Evolutionary conservation across 148 eudicot species (phyloP), one percentile per base, ranked within the genome.

Genomic region (Beta vulgaris): DNA sequence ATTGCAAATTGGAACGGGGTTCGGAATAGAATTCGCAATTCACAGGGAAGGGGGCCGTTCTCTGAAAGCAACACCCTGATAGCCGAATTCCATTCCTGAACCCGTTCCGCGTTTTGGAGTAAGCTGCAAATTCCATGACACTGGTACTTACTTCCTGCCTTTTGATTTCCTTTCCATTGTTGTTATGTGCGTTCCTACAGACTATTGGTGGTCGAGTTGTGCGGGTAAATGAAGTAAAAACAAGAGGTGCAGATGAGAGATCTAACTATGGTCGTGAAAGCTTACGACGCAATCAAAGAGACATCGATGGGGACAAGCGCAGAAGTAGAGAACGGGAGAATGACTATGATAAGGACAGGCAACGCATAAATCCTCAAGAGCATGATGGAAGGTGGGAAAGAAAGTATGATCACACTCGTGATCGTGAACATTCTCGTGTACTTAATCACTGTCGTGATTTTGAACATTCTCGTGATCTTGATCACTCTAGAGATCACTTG

Each of bases 131-230:
- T n/a, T n/a, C n/a, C n/a, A n/a, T n/a, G n/a, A n/a, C n/a, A n/a
- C n/a, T n/a, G n/a, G n/a, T n/a, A n/a, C n/a, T n/a, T n/a, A n/a
- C n/a, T n/a, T n/a, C n/a, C n/a, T n/a, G n/a, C n/a, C n/a, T 51
- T 14, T 44, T 71, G 10, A 19, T 66, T 55, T 26, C 25, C 25
- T 7, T 10, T 65, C 2, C 35, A 6, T 63, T 66, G 65, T 40
- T 78, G 10, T 29, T 39, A 7, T 44, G 29, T 26, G 34, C 68
- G 9, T 82, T 54, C 75, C 12, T 70, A 61, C 74, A 94, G 98
- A 85, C 84, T 60, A 90, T 94, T 83, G 88, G 86, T 73, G 93
- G 98, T 21, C 87, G 97, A 70, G 84, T 83, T 69, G 98, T 94
- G 81, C 85, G 80, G 79, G 98, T 94, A 61, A 94, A 90, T 76